These are phyloP conservation scores for Phytophthora boehmeriae DNA, from an alignment of 352 stramenopile species.

Conservation along the genomic window DNA sequence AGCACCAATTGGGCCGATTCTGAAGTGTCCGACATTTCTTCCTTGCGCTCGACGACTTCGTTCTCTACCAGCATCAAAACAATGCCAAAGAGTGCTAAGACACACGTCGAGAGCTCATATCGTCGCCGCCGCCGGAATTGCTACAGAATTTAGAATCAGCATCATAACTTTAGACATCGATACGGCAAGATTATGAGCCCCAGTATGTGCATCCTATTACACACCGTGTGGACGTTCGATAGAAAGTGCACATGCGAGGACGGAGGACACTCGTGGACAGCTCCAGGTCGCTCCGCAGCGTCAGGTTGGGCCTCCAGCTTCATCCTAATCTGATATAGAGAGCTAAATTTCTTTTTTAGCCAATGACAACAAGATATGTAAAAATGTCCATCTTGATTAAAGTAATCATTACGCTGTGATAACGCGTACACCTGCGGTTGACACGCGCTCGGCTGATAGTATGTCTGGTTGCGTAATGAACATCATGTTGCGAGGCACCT, in stretches of 20 bases:
- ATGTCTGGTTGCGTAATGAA: slow-evolving; percentile 86
- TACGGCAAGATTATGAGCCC: too few relatives aligned
- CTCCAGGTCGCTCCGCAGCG: background rate
- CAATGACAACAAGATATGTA: background rate
- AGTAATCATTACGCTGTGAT: background rate
- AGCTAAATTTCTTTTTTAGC: background rate
- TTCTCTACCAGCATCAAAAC: slow-evolving; percentile 77
- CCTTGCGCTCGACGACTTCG: slow-evolving; percentile 45
- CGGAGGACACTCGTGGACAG: too few relatives aligned
- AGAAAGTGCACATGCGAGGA: slow-evolving; percentile 17
- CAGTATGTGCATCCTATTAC: too few relatives aligned
- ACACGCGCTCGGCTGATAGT: slow-evolving; percentile 59
- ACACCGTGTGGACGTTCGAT: slow-evolving; percentile 22
- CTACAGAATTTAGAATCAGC: slow-evolving; percentile 24
- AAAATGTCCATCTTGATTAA: background rate
- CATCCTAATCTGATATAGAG: slow-evolving; percentile 7
- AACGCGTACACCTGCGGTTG: slow-evolving; percentile 50
- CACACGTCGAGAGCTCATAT: slow-evolving; percentile 60
- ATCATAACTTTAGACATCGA: background rate
- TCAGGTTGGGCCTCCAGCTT: slow-evolving; percentile 12
- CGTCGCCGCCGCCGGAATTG: slow-evolving; percentile 53
- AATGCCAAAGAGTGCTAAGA: slow-evolving; percentile 50
- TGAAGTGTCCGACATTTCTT: background rate
- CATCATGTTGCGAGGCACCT: slow-evolving; percentile 82
- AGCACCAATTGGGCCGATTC: slow-evolving; percentile 27